phyloP scores from a whole-genome alignment of 805 yeast genomes.

The Kuraishia cidri region DNA sequence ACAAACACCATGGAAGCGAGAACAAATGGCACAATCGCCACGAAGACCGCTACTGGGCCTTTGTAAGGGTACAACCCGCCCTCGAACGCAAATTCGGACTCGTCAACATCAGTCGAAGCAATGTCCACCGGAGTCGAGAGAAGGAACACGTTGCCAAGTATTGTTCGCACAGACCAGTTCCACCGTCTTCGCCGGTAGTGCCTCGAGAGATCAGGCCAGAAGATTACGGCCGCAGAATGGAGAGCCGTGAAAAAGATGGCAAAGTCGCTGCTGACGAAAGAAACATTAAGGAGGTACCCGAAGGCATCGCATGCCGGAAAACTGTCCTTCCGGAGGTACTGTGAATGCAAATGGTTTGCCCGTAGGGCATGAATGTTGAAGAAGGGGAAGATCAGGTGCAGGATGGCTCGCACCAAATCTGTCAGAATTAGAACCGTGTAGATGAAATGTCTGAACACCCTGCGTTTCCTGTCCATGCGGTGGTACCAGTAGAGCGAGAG shows the following conservation, averaged over 20 bases:
- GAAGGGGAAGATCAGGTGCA: conserved; percentile 8
- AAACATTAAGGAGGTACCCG: conserved; percentile 8
- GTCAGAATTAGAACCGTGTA: conserved; percentile 7
- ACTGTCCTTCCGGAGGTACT: conserved; percentile 3
- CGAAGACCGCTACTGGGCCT: conserved; percentile 1
- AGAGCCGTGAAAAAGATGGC: conserved; percentile 9
- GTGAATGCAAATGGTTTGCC: conserved; percentile 1
- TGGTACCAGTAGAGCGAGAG: conserved; percentile 10
- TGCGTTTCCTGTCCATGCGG: conserved; percentile 8
- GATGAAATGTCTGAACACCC: conserved; percentile 9
- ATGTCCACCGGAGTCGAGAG: too few relatives aligned
- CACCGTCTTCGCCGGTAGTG: background rate
- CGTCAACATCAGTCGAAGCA: too few relatives aligned
- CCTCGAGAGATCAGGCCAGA: conserved; percentile 3
- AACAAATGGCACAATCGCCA: conserved; percentile 5
- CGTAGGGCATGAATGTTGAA: conserved; percentile 6
- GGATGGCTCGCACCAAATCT: conserved; percentile 6
- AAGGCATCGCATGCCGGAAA: conserved; percentile 10
- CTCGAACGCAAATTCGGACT: conserved; percentile 5
- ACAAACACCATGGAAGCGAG: conserved; percentile 6
- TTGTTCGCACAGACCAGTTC: too few relatives aligned
- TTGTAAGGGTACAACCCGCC: conserved; percentile 9
- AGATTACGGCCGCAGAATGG: conserved; percentile 8
- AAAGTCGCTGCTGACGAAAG: conserved; percentile 9
- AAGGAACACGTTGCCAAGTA: too few relatives aligned